Conservation (phyloP, 306 rosid genomes). For the Vigna mungo region DNA sequence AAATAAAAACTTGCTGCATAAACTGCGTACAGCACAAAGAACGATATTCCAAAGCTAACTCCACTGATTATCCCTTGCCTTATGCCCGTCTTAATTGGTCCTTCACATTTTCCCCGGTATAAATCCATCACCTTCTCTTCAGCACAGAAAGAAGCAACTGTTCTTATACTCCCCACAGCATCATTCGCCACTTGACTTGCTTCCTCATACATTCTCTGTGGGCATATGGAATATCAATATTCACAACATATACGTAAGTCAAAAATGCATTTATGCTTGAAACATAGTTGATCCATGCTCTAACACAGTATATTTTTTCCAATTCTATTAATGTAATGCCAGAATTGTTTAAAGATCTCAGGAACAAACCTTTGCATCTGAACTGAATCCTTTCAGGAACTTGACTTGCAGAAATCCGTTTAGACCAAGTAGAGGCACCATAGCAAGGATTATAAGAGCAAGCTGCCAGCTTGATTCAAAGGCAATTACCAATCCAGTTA, state of each 20-base stretch:
- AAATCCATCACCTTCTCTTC: constrained; percentile 80
- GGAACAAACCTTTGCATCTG: constrained; percentile 62
- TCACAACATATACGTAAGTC: not conserved
- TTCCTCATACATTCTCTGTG: constrained; percentile 75
- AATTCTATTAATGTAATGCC: not conserved
- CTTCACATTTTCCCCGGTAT: constrained; percentile 72
- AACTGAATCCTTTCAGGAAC: constrained; percentile 65
- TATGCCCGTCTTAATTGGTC: constrained; percentile 68
- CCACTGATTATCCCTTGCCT: constrained; percentile 69
- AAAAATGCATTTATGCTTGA: constrained; percentile 4
- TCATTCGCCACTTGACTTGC: constrained; percentile 87
- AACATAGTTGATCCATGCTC: constrained; percentile 13
- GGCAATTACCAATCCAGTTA: constrained; percentile 59
- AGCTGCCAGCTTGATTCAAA: constrained; percentile 66
- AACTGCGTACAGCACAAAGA: constrained; percentile 53
- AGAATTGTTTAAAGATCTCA: not conserved
- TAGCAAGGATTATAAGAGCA: constrained; percentile 60
- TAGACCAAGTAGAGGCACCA: constrained; percentile 56
- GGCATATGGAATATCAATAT: constrained; percentile 8
- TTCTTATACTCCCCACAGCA: constrained; percentile 84
- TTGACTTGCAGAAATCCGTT: constrained; percentile 59
- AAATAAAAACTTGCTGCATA: constrained; percentile 60
- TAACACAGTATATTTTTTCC: not conserved
- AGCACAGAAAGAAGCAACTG: constrained; percentile 87
- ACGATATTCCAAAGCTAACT: constrained; percentile 60